Evolutionary conservation across 1,139 yeast genomes (phyloP), one percentile per base, ranked within the genome.

Genomic region (Blastobotrys aristatus): DNA sequence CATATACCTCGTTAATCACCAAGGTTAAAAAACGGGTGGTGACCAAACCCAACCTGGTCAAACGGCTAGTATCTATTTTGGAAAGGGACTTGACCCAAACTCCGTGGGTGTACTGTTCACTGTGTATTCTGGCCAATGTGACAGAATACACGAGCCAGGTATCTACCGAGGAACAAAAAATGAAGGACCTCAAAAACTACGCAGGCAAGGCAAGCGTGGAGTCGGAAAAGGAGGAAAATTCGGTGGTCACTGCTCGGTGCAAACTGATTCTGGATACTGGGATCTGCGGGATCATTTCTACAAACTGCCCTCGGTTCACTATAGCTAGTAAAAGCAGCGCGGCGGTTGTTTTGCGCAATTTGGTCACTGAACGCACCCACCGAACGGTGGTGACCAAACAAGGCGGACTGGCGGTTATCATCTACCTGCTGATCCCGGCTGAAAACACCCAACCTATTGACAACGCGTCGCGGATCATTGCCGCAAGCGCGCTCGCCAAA

Each of bases 371-470:
- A 29, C 61, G 60, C 43, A 36, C 53, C 3, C 54, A 56, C 34
- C 53, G 69, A 2, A 50, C 60, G n/a, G 50, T 51, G 2, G 57
- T 65, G 37, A 60, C 58, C 8, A 61, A 61, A 27, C 67, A 69
- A 46, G 73, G 74, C 4, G 72, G 69, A 2, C 56, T 65, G 30
- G 60, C 69, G 1, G 60, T 65, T 5, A 50, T 66, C 20, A 49
- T 66, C 11, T 66, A 61, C 46, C 52, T 67, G 17, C 53, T 62
- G 40, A 48, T 57, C 20, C 59, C 53, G n/a, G 47, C 49, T 6
- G 53, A 49, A 3, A 32, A 43, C 17, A 11, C 29, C 14, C 33
- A 34, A 13, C 46, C 46, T 6, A 34, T 52, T 16, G 59, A 55
- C 35, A 55, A 50, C 3, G 43, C 46, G 27, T 46, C 53, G 40